These are phyloP conservation scores for Termitomyces sp. DNA, from an alignment of 768 basidiomycete genomes.

Conservation along the genomic window DNA sequence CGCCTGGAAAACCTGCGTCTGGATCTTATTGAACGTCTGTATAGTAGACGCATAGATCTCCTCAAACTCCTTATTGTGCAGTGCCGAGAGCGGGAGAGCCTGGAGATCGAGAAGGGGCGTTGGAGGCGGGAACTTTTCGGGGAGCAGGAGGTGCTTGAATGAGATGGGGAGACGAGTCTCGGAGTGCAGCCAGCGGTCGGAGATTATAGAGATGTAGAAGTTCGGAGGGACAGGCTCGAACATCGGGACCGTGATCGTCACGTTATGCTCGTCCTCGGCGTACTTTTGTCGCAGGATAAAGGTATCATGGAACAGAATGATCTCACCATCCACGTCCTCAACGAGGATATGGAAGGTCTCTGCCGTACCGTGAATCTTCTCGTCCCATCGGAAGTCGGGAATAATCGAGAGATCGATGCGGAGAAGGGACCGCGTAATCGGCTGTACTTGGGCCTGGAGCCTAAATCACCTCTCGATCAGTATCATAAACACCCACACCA, in stretches of 20 bases:
- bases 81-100: conserved; percentile 78
- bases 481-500: not conserved
- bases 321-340: conserved; percentile 96
- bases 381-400: conserved; percentile 99
- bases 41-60: conserved; percentile 77
- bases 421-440: conserved; percentile 89
- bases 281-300: conserved; percentile 92
- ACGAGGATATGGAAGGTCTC: conserved; percentile 93
- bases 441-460: conserved; percentile 93
- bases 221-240: conserved; percentile 97
- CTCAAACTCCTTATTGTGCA: conserved; percentile 93
- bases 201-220: conserved; percentile 93
- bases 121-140: conserved; percentile 92
- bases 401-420: conserved; percentile 90
- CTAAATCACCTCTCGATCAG: conserved; percentile 25
- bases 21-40: conserved; percentile 94
- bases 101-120: conserved; percentile 94
- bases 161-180: conserved; percentile 94
- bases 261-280: conserved; percentile 88
- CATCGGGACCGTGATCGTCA: conserved; percentile 94
- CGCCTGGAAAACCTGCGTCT: conserved; percentile 98
- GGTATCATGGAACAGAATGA: conserved; percentile 90
- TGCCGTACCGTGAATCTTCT: conserved; percentile 82
- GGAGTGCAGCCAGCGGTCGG: conserved; percentile 93
- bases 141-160: conserved; percentile 96